Conservation (phyloP, 1,284 basidiomycete species). For the Cryptococcus sp. region DNA sequence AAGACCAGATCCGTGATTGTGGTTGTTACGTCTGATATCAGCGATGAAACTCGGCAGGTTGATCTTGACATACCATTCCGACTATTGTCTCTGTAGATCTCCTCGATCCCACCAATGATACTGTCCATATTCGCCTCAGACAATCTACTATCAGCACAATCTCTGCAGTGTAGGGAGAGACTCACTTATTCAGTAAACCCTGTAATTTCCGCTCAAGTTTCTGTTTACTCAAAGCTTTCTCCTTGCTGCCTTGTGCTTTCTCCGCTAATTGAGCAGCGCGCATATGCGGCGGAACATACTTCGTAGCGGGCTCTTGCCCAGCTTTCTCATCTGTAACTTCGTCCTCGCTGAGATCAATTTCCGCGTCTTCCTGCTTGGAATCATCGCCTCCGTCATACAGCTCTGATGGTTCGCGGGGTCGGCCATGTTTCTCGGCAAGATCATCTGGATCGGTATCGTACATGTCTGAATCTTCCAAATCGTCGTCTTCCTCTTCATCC, state of each 20-base stretch:
- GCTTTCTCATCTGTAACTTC: neutral
- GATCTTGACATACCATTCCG: slow-evolving; percentile 63
- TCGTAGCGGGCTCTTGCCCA: slow-evolving; percentile 23
- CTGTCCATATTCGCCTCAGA: slow-evolving; percentile 84
- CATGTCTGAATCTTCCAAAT: slow-evolving; percentile 10
- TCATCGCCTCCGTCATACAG: slow-evolving; percentile 7
- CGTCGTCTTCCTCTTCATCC: slow-evolving; percentile 13
- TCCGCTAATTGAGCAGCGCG: slow-evolving; percentile 47
- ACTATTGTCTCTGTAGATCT: slow-evolving; percentile 69
- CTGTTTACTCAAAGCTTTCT: slow-evolving; percentile 54
- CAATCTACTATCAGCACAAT: slow-evolving; percentile 55
- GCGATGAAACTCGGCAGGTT: neutral
- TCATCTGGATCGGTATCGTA: slow-evolving; percentile 5
- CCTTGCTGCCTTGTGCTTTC: slow-evolving; percentile 31
- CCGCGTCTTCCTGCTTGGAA: slow-evolving; percentile 6
- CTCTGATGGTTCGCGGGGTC: too few species aligned
- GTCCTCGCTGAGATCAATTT: slow-evolving; percentile 11
- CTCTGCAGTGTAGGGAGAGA: neutral
- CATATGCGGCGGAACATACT: slow-evolving; percentile 54
- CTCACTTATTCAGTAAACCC: slow-evolving; percentile 79
- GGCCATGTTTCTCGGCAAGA: slow-evolving; percentile 4
- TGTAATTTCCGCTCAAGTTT: slow-evolving; percentile 77
- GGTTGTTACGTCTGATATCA: slow-evolving; percentile 67
- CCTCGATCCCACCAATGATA: slow-evolving; percentile 73
- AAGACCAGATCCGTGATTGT: slow-evolving; percentile 74